A percentile compares a stretch with the other conserved stretches of the same genome.
Conservation (phyloP, 352 stramenopile genomes). For the Phytophthora idaei region DNA sequence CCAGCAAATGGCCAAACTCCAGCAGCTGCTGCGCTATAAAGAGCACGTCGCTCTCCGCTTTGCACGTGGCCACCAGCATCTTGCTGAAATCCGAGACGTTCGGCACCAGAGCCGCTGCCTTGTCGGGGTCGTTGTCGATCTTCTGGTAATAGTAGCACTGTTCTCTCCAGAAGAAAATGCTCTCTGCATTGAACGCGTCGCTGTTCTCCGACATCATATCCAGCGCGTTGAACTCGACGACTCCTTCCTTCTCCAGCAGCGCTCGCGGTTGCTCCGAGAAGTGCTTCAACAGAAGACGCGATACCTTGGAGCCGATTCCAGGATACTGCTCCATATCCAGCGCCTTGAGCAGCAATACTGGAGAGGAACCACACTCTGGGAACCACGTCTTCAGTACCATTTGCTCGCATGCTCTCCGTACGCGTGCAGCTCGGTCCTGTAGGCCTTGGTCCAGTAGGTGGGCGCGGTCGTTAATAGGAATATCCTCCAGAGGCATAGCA, state of each 20-base stretch:
- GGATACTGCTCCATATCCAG: constrained; percentile 73
- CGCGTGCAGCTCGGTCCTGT: constrained; percentile 62
- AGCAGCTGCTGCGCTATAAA: constrained; percentile 79
- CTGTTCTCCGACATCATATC: constrained; percentile 49
- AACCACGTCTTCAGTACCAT: constrained; percentile 82
- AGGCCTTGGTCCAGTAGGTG: constrained; percentile 80
- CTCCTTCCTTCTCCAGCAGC: constrained; percentile 35
- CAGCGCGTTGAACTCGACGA: constrained; percentile 49
- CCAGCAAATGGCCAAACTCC: constrained; percentile 60
- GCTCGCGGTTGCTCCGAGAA: constrained; percentile 43
- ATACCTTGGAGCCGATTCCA: constrained; percentile 53
- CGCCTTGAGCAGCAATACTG: constrained; percentile 56
- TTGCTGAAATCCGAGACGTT: constrained; percentile 80
- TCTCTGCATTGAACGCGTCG: constrained; percentile 52
- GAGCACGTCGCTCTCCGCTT: constrained; percentile 51
- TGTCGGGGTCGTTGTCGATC: constrained; percentile 62
- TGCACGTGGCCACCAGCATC: constrained; percentile 55
- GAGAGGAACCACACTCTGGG: constrained; percentile 53
- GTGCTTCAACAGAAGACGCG: constrained; percentile 54
- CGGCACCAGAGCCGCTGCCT: constrained; percentile 54
- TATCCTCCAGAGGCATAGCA: constrained; percentile 51
- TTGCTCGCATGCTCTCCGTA: constrained; percentile 62
- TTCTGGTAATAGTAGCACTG: constrained; percentile 79
- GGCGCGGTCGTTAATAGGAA: constrained; percentile 68
- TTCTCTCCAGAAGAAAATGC: constrained; percentile 82